Conservation (phyloP, 441 rosid genomes). For the Corymbia citriodora region DNA sequence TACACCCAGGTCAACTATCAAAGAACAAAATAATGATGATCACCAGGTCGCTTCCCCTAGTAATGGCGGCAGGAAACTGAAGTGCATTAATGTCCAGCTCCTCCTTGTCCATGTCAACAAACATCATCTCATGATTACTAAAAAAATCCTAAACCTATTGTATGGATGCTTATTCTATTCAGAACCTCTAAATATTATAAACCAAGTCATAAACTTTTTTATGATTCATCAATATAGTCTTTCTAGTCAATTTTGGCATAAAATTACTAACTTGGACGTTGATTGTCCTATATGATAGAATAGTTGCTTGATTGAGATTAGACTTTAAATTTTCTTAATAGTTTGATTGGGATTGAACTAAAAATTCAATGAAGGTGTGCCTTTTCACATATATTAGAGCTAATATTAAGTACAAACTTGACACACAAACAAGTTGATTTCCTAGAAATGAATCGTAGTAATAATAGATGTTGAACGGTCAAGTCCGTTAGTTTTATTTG, state of each 20-base stretch:
- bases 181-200: too few species aligned
- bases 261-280: too few species aligned
- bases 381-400: neutral
- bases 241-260: too few species aligned
- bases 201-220: too few species aligned
- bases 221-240: too few species aligned
- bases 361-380: neutral
- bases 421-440: neutral
- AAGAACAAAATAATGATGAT: neutral
- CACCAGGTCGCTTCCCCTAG: fast-evolving
- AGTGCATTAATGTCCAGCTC: neutral
- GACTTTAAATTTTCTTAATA: too few species aligned
- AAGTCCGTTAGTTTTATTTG: neutral
- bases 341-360: neutral
- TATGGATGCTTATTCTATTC: fast-evolving
- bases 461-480: neutral
- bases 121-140: fast-evolving
- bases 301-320: too few species aligned
- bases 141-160: fast-evolving
- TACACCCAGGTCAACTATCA: neutral
- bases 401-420: neutral
- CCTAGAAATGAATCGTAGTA: neutral
- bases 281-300: too few species aligned
- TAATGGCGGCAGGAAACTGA: fast-evolving
- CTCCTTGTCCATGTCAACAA: neutral